Conservation (phyloP, 2,329 filamentous ascomycete species). For the Diaporthe citri region DNA sequence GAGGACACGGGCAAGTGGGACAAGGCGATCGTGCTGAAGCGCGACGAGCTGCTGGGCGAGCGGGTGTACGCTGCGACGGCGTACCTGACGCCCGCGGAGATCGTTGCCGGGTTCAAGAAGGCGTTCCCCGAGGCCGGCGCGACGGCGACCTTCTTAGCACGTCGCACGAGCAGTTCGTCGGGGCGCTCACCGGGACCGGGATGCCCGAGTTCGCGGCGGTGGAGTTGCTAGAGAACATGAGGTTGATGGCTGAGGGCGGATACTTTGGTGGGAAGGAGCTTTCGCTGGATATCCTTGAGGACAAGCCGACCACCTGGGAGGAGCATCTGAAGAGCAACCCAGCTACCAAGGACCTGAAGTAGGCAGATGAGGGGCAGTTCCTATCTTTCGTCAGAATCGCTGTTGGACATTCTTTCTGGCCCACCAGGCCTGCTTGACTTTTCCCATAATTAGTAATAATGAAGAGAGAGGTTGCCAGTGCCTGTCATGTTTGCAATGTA, state of each 20-base stretch:
- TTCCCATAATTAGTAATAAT: background rate
- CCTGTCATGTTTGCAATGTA: background rate
- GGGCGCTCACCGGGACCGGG: slow-evolving; percentile 49
- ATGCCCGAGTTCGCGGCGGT: slow-evolving; percentile 56
- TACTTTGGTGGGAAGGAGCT: slow-evolving; percentile 63
- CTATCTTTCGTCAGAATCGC: too few relatives aligned
- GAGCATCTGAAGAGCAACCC: slow-evolving; percentile 52
- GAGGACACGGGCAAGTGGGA: slow-evolving; percentile 56
- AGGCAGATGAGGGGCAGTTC: background rate
- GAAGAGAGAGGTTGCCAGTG: background rate
- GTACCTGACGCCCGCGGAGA: slow-evolving; percentile 55
- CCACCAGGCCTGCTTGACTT: too few relatives aligned
- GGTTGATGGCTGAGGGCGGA: slow-evolving; percentile 63
- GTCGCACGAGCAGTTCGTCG: slow-evolving; percentile 57
- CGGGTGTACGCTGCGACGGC: slow-evolving; percentile 57
- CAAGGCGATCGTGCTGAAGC: slow-evolving; percentile 51
- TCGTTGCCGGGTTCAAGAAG: slow-evolving; percentile 55
- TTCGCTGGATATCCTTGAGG: slow-evolving; percentile 52
- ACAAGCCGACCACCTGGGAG: slow-evolving; percentile 57
- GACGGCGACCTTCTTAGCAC: slow-evolving; percentile 52
- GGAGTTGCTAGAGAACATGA: slow-evolving; percentile 67
- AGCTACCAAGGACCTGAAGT: slow-evolving; percentile 53
- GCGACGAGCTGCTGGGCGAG: slow-evolving; percentile 56
- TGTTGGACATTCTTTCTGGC: background rate
- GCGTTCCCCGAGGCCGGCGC: slow-evolving; percentile 54